Evolutionary conservation across 2,329 filamentous ascomycete species (phyloP), one percentile per base, ranked within the genome.

Genomic region (Capronia coronata): DNA sequence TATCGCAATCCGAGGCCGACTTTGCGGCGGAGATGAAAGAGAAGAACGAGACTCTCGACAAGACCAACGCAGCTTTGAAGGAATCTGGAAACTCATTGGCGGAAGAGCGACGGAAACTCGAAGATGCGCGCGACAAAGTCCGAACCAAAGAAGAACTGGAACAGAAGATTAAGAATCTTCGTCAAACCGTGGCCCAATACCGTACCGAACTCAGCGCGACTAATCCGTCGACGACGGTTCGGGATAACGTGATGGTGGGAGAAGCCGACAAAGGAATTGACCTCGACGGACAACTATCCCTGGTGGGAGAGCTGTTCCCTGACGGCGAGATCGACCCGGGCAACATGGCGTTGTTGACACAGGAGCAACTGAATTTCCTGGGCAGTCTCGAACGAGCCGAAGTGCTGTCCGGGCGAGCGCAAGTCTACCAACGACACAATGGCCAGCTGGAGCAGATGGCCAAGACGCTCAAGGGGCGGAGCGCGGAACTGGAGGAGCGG

Each of bases 1-100:
- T 98, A 18, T 82, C 80, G 37, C 83, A 89, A 59, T 86, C 89
- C 3, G 82, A 89, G 43, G 77, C 82, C 37, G 82, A 87, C 38
- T 91, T 96, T 64, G 84, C 87, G 48, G 75, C 81, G 42, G 87
- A 91, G 65, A 80, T 95, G 56, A 85, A 84, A 60, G 76, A 84
- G 38, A 95, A 95, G 65, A 90, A 96, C 69, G 77, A 84, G 43
- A 78, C 83, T 23, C 84, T 97, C 46, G 89, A 96, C 63, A 76
- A 82, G 13, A 81, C 94, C 29, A 91, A 96, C 67, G 74, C 79
- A 35, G 83, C 84, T 21, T 83, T 98, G 44, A 84, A 88, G 42
- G 84, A 87, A 49, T 83, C 87, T 1, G 93, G 89, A 1, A 78
- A 83, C 16, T 80, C 86, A 54, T 79, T 95, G 25, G 83, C 84